phyloP scores from a whole-genome alignment of 73 alveolate genomes.

The Tetrahymena elliotti region DNA sequence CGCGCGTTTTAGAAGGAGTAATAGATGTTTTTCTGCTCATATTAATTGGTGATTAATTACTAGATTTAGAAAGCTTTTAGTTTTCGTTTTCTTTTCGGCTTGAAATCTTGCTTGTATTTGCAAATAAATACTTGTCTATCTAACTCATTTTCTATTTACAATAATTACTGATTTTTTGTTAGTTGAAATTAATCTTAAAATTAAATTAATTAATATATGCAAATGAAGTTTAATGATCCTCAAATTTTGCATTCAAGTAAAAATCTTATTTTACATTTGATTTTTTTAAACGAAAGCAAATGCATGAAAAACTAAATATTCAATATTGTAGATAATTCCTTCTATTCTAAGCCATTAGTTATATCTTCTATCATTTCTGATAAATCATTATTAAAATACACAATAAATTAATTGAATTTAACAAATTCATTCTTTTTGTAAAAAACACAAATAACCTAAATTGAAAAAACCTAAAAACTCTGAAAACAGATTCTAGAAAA shows the following conservation, averaged over 20 bases:
- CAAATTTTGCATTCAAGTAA: neutral
- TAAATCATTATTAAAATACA: too few relatives aligned
- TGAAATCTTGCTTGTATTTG: neutral
- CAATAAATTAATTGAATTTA: too few relatives aligned
- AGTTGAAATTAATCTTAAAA: neutral
- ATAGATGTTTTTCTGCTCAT: neutral
- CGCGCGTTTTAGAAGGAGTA: neutral
- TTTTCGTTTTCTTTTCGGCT: neutral
- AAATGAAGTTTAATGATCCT: neutral
- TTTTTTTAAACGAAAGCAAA: too few relatives aligned
- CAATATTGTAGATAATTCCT: neutral
- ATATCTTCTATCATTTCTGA: neutral
- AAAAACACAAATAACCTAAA: too few relatives aligned
- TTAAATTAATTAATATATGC: neutral
- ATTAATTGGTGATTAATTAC: neutral
- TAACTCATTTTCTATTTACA: neutral
- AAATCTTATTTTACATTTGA: neutral
- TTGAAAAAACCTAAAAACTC: too few relatives aligned
- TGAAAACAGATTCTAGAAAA: too few relatives aligned
- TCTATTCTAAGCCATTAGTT: neutral
- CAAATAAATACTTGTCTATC: neutral
- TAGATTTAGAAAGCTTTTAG: neutral
- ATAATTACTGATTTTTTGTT: neutral
- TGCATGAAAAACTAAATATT: neutral
- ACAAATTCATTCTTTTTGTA: too few relatives aligned